Evolutionary conservation across 129 eudicot species (phyloP).

Genomic region (Dittrichia graveolens): DNA sequence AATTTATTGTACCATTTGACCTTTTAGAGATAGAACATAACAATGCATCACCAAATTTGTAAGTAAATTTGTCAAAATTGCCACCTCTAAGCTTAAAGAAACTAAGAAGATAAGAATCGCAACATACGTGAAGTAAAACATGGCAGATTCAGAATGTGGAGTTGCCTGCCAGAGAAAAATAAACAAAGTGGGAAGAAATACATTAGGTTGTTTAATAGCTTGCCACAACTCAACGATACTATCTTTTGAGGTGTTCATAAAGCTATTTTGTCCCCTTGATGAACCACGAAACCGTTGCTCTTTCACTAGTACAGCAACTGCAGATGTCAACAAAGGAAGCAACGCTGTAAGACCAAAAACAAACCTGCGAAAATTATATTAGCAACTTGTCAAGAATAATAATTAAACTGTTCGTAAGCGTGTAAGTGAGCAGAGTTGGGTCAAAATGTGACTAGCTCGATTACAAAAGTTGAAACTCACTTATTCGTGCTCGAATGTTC

Average conservation of each 20-base stretch:
- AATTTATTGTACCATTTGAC: too few species aligned
- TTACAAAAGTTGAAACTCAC: too few species aligned
- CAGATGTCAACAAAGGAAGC: slow-evolving; percentile 93
- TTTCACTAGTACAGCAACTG: slow-evolving; percentile 86
- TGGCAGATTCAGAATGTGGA: slow-evolving; percentile 97
- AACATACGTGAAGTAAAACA: slow-evolving; percentile 96
- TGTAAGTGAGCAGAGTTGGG: too few species aligned
- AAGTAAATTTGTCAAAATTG: too few species aligned
- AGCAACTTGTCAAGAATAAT: slow-evolving; percentile 23
- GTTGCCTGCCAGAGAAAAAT: slow-evolving; percentile 99
- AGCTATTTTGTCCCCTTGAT: too few species aligned
- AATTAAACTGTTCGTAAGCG: too few species aligned
- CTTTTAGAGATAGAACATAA: too few species aligned
- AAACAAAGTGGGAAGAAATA: slow-evolving; percentile 88
- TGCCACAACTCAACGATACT: slow-evolving; percentile 66
- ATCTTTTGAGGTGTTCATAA: slow-evolving; percentile 52
- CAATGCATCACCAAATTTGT: too few species aligned
- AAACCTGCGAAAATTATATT: slow-evolving; percentile 60
- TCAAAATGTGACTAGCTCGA: too few species aligned
- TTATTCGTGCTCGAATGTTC: too few species aligned
- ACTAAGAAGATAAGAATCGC: background rate
- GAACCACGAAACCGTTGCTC: slow-evolving; percentile 68
- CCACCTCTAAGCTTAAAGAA: too few species aligned
- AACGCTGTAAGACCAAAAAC: slow-evolving; percentile 92
- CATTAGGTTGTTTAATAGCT: slow-evolving; percentile 79